Base-by-base conservation (phyloP, 768 basidiomycete genomes). In the Lactarius evosmus region DNA sequence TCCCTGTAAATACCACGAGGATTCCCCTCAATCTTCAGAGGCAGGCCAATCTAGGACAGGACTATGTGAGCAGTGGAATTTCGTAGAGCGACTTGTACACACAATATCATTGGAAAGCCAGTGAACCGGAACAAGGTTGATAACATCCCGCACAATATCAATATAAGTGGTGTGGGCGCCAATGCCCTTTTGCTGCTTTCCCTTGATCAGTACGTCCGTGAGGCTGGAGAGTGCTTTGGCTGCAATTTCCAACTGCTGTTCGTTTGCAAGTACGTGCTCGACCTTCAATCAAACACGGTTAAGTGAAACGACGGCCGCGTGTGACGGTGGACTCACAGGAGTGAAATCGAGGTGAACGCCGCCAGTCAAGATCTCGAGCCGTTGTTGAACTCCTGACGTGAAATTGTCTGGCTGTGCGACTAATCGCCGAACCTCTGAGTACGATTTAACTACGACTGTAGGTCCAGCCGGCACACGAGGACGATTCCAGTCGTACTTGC, bases 61-160 rank as follows among this genome's bases (percentile, higher is more conserved):
- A 29, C n/a, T 22, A 27, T 6, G 40, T 60, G 40, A 55, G 30
- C 17, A 16, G 3, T 22, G 11, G 17, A 2, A 33, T 27, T 41
- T 27, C 6, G 17, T 16, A 5, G 19, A 9, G n/a, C 14, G 63
- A 6, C 25, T 12, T 25, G 50, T 40, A 38, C 86, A 67, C 64
- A 89, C 88, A 62, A 88, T 74, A 58, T 82, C 71, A 34, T 81
- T 76, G 11, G 80, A 80, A 32, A 86, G 77, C 86, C 86, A 91
- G 63, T 82, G 78, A 5, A 87, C 72, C 0, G 88, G 83, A 41
- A 87, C 62, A 30, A 79, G 70, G 65, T 90, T 87, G 69, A 88
- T 81, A 25, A 91, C 87, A 67, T 91, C 85, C 46, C 76, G 76
- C 7, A 90, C 81, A 40, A 91, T 79, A 70, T 91, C 87, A 25